Evolutionary conservation across 495 filamentous ascomycete species (phyloP).

Genomic region (Penicillium diatomitis): DNA sequence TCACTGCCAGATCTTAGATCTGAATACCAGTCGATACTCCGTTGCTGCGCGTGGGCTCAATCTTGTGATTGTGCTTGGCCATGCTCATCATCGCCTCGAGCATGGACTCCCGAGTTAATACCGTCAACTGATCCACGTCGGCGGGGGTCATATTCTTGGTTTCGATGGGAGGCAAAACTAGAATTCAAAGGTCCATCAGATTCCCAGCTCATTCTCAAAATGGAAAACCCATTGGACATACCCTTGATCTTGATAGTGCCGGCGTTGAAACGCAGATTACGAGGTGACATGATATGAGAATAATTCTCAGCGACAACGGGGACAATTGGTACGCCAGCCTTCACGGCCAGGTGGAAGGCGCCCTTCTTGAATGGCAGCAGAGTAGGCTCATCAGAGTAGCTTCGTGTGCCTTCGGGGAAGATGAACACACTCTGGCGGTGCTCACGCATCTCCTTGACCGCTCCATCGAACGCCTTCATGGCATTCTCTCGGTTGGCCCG

Average conservation of each 20-base stretch:
- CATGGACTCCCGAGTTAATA: slow-evolving; percentile 68
- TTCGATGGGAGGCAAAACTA: slow-evolving; percentile 75
- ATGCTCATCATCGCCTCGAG: slow-evolving; percentile 60
- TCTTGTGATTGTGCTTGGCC: slow-evolving; percentile 28
- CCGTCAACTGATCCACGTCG: slow-evolving; percentile 76
- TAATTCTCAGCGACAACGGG: slow-evolving; percentile 83
- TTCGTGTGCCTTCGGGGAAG: slow-evolving; percentile 88
- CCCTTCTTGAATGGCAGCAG: slow-evolving; percentile 95
- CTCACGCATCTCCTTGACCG: slow-evolving; percentile 65
- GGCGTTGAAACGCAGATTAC: slow-evolving; percentile 56
- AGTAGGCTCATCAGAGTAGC: slow-evolving; percentile 70
- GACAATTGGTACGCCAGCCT: slow-evolving; percentile 88
- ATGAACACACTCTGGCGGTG: slow-evolving; percentile 84
- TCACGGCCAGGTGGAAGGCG: slow-evolving; percentile 90
- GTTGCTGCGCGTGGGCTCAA: slow-evolving; percentile 13
- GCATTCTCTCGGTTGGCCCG: slow-evolving; percentile 71
- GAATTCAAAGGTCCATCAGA: not conserved
- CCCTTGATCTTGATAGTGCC: slow-evolving; percentile 77
- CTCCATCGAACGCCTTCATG: slow-evolving; percentile 75
- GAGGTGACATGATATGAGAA: slow-evolving; percentile 66
- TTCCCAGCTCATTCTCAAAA: too few relatives aligned
- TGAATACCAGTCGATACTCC: slow-evolving; percentile 32
- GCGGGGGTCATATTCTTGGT: slow-evolving; percentile 67
- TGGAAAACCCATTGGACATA: slow-evolving; percentile 23
- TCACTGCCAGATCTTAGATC: slow-evolving; percentile 17